A percentile compares a stretch with the other conserved stretches of the same genome.
Evolutionary conservation across 83 land plant species (phyloP).

Genomic region (Isoetes engelmannii): DNA sequence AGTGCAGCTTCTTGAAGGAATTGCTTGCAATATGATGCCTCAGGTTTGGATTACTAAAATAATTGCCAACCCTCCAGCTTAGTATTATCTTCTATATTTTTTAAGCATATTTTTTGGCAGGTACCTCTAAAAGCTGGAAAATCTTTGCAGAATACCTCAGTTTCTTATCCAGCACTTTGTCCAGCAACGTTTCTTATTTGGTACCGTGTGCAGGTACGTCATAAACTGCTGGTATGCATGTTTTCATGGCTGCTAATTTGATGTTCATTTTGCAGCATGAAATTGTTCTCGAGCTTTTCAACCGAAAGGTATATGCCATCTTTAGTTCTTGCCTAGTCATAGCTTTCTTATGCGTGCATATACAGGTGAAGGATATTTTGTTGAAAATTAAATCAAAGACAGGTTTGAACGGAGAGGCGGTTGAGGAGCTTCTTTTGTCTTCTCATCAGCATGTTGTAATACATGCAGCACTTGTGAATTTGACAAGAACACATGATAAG

Average conservation of each 20-base stretch:
- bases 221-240: neutral
- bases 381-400: slow-evolving; percentile 34
- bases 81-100: neutral
- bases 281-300: slow-evolving; percentile 48
- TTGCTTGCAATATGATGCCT: slow-evolving; percentile 60
- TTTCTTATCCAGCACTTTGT: slow-evolving; percentile 57
- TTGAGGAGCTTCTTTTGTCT: slow-evolving; percentile 30
- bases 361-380: slow-evolving; percentile 58
- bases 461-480: slow-evolving; percentile 54
- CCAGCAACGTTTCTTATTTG: slow-evolving; percentile 52
- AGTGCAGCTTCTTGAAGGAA: slow-evolving; percentile 54
- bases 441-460: slow-evolving; percentile 50
- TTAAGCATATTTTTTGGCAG: slow-evolving; percentile 21
- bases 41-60: slow-evolving; percentile 41
- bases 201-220: slow-evolving; percentile 75
- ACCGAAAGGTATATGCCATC: slow-evolving; percentile 51
- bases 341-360: neutral
- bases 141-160: slow-evolving; percentile 30
- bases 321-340: slow-evolving; percentile 1
- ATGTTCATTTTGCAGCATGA: slow-evolving; percentile 58
- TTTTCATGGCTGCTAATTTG: slow-evolving; percentile 6
- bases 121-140: slow-evolving; percentile 34
- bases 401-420: slow-evolving; percentile 27
- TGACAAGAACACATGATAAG: slow-evolving; percentile 68
- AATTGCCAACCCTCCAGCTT: neutral